Base-by-base conservation (phyloP, 225 moss, liverwort and hornwort genomes). In the Ulota crispa region DNA sequence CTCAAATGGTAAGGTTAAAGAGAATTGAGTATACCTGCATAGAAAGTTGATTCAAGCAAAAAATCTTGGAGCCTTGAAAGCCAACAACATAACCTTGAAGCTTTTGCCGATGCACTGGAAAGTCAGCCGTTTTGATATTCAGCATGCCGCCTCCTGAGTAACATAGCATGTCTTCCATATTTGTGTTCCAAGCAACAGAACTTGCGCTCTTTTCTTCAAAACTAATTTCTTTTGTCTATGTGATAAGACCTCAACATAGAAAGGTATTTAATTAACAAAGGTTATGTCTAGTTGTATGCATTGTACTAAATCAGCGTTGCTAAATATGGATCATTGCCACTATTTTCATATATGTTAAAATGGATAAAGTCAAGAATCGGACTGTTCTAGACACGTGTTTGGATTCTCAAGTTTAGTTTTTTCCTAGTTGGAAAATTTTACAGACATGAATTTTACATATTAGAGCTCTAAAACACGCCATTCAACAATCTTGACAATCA, bases 1-100 rank as follows among this genome's bases (percentile, higher is more conserved):
- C 7, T 7, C 2, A 37, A 54, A 36, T 12, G 37, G 8, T 54
- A 36, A 65, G 24, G 27, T 19, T 18, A 20, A 54, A 54, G 11
- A 53, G 19, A 7, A 20, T 66, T 67, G 19, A 67, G 65, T 54
- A 4, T 77, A 95, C 97, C 95, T 95, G 92, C 98, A 99, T 99
- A 47, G 98, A 91, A 21, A 99, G 91, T 68, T 93, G 95, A 85
- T 96, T 96, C 13, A 99, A 88, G 81, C 95, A 99, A 68, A 99
- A 99, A 16, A 99, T 87, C 83, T 95, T 99, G 65, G 98, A 99
- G 72, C 98, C 98, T 87, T 98, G 98, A 78, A 95, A 98, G 73
- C 98, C 98, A 77, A 98, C 98, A 1, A 98, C 95, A 77, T 95
- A 95, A 47, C 98, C 98, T 85, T 94, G 98, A 72, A 98, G 86